phyloP scores from a whole-genome alignment of 371 early-diverging fungal genomes.

The Encephalitozoon romaleae region DNA sequence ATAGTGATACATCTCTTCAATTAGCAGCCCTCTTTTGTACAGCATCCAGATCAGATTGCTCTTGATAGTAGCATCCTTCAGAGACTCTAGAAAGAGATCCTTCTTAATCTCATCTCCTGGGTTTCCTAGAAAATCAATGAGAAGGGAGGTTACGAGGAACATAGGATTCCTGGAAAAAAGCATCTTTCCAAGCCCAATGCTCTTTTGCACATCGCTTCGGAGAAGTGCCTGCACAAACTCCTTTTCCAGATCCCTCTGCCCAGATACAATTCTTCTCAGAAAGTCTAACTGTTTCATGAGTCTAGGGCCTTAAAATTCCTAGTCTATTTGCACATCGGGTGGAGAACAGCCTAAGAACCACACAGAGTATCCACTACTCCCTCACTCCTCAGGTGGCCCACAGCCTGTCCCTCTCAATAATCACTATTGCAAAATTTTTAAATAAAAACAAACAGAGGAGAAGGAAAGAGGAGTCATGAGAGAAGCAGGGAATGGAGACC shows the following conservation, averaged over 20 bases:
- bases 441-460: background rate
- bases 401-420: background rate
- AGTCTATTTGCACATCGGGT: background rate
- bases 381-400: background rate
- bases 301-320: background rate
- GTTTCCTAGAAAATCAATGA: background rate
- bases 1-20: slow-evolving; percentile 2
- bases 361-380: background rate
- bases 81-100: background rate
- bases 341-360: background rate
- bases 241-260: background rate
- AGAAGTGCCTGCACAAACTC: background rate
- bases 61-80: slow-evolving; percentile 11
- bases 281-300: background rate
- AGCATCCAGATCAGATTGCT: slow-evolving; percentile 28
- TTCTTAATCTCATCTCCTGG: background rate
- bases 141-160: background rate
- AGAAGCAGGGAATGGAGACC: background rate
- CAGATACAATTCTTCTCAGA: background rate
- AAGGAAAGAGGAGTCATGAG: background rate
- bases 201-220: background rate
- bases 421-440: background rate
- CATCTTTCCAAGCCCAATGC: background rate
- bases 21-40: slow-evolving; percentile 18
- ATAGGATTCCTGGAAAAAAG: background rate